Evolutionary conservation across 768 basidiomycete species (phyloP).

Genomic region (Rhodotorula sphaerocarpa): DNA sequence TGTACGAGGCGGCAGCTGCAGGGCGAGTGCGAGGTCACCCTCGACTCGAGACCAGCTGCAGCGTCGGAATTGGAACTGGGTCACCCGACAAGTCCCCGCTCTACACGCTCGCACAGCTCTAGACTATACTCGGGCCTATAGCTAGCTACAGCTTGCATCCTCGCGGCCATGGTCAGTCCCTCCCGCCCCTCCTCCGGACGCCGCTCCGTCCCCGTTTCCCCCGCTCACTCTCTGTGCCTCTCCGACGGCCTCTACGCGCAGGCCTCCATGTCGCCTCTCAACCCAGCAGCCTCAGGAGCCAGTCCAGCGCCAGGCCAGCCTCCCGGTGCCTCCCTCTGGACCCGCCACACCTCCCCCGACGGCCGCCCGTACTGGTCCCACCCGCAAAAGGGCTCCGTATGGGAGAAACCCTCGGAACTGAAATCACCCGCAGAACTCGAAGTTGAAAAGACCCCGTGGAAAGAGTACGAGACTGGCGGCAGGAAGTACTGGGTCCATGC

Average conservation of each 20-base stretch:
- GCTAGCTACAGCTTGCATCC: no score
- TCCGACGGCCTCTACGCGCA: no score
- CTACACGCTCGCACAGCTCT: no score
- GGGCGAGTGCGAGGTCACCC: no score
- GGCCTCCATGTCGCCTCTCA: neutral
- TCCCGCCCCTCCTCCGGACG: neutral
- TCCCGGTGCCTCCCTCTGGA: slow-evolving; percentile 11
- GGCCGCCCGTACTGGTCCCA: slow-evolving; percentile 33
- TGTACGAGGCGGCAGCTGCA: no score
- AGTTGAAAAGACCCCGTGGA: slow-evolving; percentile 47
- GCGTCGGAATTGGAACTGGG: no score
- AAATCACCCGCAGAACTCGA: slow-evolving; percentile 73
- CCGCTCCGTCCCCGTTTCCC: neutral
- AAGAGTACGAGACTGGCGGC: slow-evolving; percentile 63
- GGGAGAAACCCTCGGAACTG: slow-evolving; percentile 96
- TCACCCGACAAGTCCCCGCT: no score
- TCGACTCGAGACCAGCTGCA: neutral
- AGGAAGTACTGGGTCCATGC: slow-evolving; percentile 52
- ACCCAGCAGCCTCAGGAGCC: no score
- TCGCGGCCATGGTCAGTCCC: neutral
- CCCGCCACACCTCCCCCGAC: slow-evolving; percentile 23
- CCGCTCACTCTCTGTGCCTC: neutral
- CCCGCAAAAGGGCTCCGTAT: slow-evolving; percentile 42
- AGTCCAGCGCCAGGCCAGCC: no score
- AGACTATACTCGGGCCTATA: no score